Percentiles rank a stretch among this genome's conserved stretches.
Evolutionary conservation across 352 stramenopile genomes (phyloP).

Genomic region (Globisporangium parvum): DNA sequence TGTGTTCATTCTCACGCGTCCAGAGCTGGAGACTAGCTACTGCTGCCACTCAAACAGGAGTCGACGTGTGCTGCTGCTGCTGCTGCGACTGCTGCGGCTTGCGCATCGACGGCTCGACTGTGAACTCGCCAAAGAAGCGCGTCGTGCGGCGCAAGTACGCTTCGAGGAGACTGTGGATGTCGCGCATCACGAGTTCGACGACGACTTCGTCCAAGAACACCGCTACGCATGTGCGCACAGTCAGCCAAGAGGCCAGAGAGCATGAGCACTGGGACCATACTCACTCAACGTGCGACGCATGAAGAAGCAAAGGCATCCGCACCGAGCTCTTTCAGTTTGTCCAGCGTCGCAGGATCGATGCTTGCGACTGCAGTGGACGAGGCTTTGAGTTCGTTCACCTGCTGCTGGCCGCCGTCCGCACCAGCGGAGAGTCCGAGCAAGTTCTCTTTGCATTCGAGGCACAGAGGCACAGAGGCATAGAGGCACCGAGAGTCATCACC

Average conservation of each 20-base stretch:
- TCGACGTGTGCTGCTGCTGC: conserved; percentile 22
- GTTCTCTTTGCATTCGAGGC: conserved; percentile 26
- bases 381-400: conserved; percentile 36
- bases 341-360: conserved; percentile 24
- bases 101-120: conserved; percentile 39
- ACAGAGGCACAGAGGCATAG: neutral
- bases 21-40: too few species aligned
- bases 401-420: conserved; percentile 46
- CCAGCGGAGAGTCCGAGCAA: conserved; percentile 44
- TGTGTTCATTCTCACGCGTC: too few species aligned
- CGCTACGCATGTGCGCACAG: conserved; percentile 19
- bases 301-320: neutral
- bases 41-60: conserved; percentile 14
- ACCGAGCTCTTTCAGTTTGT: conserved; percentile 56
- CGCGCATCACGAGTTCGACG: conserved; percentile 70
- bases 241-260: neutral
- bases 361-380: conserved; percentile 2
- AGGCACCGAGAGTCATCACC: neutral
- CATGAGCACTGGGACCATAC: neutral
- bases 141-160: conserved; percentile 54
- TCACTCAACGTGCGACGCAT: neutral
- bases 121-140: conserved; percentile 56
- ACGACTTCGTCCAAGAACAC: conserved; percentile 78
- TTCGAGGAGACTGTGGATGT: conserved; percentile 62
- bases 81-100: neutral